Percentiles rank a stretch among this genome's conserved stretches.
Conservation (phyloP, 495 filamentous ascomycete species). For the Margaritispora aquatica region DNA sequence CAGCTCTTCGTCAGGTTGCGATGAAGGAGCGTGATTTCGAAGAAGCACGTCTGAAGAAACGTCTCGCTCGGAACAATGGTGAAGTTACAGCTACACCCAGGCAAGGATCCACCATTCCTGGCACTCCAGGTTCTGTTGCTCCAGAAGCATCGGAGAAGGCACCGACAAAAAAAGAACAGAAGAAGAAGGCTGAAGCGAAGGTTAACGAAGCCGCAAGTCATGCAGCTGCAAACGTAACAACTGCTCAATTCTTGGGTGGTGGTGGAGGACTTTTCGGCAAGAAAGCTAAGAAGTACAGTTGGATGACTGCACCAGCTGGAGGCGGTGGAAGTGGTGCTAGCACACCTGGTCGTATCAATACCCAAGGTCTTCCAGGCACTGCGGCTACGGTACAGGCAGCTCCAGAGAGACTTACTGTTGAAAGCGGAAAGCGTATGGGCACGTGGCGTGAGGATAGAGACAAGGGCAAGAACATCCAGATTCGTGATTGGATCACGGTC, state of each 20-base stretch:
- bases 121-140: slow-evolving; percentile 41
- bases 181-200: slow-evolving; percentile 47
- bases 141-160: slow-evolving; percentile 39
- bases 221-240: slow-evolving; percentile 48
- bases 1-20: slow-evolving; percentile 30
- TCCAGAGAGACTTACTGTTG: slow-evolving; percentile 30
- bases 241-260: slow-evolving; percentile 45
- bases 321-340: slow-evolving; percentile 35
- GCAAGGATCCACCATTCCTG: slow-evolving; percentile 39
- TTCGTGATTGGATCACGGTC: slow-evolving; percentile 59
- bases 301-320: slow-evolving; percentile 44
- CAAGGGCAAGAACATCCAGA: slow-evolving; percentile 58
- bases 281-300: slow-evolving; percentile 49
- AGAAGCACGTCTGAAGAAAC: slow-evolving; percentile 41
- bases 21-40: slow-evolving; percentile 39
- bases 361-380: slow-evolving; percentile 26
- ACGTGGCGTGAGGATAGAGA: slow-evolving; percentile 56
- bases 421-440: slow-evolving; percentile 43
- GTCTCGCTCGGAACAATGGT: slow-evolving; percentile 35
- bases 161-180: slow-evolving; percentile 52
- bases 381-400: slow-evolving; percentile 16
- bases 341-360: slow-evolving; percentile 33
- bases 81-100: slow-evolving; percentile 30
- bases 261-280: slow-evolving; percentile 40
- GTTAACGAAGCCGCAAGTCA: slow-evolving; percentile 46